Percentiles rank a stretch among this genome's conserved stretches.
Conservation (phyloP, 768 basidiomycete genomes). For the Suillus tomentosus region DNA sequence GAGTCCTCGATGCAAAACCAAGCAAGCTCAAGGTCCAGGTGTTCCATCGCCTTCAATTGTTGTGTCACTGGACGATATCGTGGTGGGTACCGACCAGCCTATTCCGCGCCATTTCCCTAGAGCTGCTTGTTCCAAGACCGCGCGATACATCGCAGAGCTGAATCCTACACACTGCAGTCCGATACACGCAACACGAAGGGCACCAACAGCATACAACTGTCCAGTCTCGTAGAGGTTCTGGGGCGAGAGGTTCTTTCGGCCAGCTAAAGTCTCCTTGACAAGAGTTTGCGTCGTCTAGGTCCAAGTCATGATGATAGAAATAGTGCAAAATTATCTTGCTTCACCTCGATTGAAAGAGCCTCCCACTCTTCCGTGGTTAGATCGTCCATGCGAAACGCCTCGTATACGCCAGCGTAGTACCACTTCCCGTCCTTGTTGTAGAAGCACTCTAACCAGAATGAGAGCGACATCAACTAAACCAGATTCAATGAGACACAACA, state of each 20-base stretch:
- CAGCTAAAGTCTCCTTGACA: constrained; percentile 70
- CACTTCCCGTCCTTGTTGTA: constrained; percentile 79
- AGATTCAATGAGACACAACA: constrained; percentile 10
- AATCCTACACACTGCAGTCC: constrained; percentile 79
- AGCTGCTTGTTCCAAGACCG: constrained; percentile 64
- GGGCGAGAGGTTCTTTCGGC: constrained; percentile 74
- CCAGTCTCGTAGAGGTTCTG: constrained; percentile 75
- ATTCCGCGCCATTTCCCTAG: constrained; percentile 24
- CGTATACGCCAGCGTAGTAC: constrained; percentile 85
- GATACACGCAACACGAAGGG: constrained; percentile 71
- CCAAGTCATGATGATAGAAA: constrained; percentile 10
- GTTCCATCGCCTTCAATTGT: neutral
- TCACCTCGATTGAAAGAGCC: constrained; percentile 63
- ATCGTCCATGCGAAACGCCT: constrained; percentile 63
- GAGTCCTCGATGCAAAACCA: neutral
- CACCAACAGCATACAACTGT: constrained; percentile 73
- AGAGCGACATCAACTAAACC: constrained; percentile 2
- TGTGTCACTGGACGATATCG: neutral
- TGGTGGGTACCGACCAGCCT: neutral
- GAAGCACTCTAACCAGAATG: constrained; percentile 61
- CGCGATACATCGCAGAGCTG: constrained; percentile 63
- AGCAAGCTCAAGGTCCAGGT: neutral
- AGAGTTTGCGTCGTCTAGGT: constrained; percentile 63
- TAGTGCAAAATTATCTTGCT: constrained; percentile 17
- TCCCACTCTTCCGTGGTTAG: constrained; percentile 71